Evolutionary conservation across 805 yeast species (phyloP), one percentile per base, ranked within the genome.

Genomic region (Danielozyma ontarioensis): DNA sequence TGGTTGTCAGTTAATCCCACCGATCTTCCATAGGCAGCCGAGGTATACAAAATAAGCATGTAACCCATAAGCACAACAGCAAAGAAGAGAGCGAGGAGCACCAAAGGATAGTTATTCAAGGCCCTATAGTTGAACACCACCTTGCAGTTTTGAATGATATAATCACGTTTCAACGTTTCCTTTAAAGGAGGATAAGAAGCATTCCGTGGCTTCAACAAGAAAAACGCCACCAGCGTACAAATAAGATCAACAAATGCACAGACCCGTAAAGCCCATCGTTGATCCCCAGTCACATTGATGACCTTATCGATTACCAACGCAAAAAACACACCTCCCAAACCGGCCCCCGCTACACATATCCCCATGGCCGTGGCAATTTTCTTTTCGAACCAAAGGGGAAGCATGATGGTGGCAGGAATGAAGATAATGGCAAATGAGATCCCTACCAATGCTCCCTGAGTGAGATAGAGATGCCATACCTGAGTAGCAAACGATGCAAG

Each of bases 381-480:
- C 22, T 56, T 58, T 29, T 60, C 55, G 46, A 76, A 76, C 76
- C 77, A 76, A 22, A 68, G 65, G 2, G 75, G 66, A 13, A 73
- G 44, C 4, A 71, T 52, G 13, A 71, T 45, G 25, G 72, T 57
- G 2, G 70, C 63, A 2, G 75, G 71, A 4, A 70, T 46, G 38
- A 61, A 70, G 14, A 68, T 45, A 19, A 71, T 41, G 4, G 69
- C 66, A 22, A 69, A 59, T n/a, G 77, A 71, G 12, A 70, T 34
- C 3, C 79, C 80, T 14, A 64, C 64, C 15, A 72, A 43, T 3
- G 74, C 42, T 2, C 80, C 80, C 48, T 75, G 79, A 5, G 78
- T 65, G 34, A 74, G 48, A 46, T 60, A 70, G 10, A 75, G 42
- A 39, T 75, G 78, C 77, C 78, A 75, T 10, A 68, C 45, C 14